phyloP scores from a whole-genome alignment of 257 asterid species.

The Paraleonurus japonicus region DNA sequence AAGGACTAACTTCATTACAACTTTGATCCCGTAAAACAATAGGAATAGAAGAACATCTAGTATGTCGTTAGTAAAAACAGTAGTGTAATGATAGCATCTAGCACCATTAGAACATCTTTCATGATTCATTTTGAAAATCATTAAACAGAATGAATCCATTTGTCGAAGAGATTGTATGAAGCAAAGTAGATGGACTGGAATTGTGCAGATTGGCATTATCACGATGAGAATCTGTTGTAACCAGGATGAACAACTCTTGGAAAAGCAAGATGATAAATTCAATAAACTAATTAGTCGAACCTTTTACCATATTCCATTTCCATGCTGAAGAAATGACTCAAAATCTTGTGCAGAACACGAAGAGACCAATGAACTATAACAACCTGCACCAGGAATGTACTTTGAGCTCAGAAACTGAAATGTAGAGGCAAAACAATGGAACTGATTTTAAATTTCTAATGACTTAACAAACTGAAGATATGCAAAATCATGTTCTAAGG shows the following conservation, averaged over 20 bases:
- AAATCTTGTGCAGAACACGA: conserved; percentile 56
- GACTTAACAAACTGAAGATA: conserved; percentile 1
- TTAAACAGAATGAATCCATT: neutral
- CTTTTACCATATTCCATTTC: conserved; percentile 45
- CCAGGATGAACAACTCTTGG: neutral
- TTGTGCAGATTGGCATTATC: conserved; percentile 19
- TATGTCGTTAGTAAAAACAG: neutral
- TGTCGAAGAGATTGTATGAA: neutral
- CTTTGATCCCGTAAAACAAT: neutral
- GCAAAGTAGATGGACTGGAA: conserved; percentile 4
- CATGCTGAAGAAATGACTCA: conserved; percentile 47
- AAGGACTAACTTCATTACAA: conserved; percentile 16
- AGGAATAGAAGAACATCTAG: neutral
- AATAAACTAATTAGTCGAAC: conserved; percentile 38
- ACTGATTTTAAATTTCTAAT: conserved; percentile 7
- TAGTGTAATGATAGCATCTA: neutral
- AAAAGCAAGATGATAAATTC: conserved; percentile 15
- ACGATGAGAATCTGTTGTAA: conserved; percentile 10
- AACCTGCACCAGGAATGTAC: conserved; percentile 50
- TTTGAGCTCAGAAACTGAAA: conserved; percentile 25
- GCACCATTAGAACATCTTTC: neutral
- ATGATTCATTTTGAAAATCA: neutral
- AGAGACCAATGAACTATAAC: conserved; percentile 63
- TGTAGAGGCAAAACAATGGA: neutral
- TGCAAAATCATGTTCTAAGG: neutral